Conservation (phyloP, 768 basidiomycete species). For the Lactarius akahatsu region DNA sequence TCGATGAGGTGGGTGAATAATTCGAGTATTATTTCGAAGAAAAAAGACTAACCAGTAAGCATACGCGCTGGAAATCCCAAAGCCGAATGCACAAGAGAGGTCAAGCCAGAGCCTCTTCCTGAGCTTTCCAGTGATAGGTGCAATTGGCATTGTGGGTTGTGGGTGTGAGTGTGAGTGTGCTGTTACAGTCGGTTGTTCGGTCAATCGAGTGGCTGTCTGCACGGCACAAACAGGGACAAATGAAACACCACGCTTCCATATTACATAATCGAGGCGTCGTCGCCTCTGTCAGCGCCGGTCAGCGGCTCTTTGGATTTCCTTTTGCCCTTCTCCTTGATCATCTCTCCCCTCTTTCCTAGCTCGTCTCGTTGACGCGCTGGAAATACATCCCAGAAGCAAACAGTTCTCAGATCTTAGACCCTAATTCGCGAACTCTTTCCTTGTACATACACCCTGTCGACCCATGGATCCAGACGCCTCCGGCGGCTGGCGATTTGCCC, state of each 20-base stretch:
- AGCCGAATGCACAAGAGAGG: conserved; percentile 67
- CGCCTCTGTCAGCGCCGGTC: conserved; percentile 3
- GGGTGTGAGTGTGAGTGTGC: conserved; percentile 27
- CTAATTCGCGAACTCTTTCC: conserved; percentile 22
- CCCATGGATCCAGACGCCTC: conserved; percentile 83
- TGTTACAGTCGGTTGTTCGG: conserved; percentile 7
- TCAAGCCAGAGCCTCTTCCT: conserved; percentile 93
- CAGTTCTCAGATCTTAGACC: conserved; percentile 32
- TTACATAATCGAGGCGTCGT: conserved; percentile 13
- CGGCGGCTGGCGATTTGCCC: conserved; percentile 96
- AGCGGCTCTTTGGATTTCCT: conserved; percentile 23
- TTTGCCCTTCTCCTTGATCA: conserved; percentile 16
- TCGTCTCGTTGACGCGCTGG: conserved; percentile 16
- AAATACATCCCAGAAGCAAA: conserved; percentile 10
- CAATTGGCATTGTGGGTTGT: conserved; percentile 66
- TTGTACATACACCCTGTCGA: conserved; percentile 31
- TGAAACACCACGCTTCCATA: background rate
- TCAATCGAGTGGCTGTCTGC: background rate
- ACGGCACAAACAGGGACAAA: conserved; percentile 32
- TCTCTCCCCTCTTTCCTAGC: background rate
- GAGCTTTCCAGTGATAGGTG: conserved; percentile 91
- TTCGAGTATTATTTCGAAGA: conserved; percentile 26
- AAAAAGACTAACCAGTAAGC: conserved; percentile 71
- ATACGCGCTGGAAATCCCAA: conserved; percentile 74
- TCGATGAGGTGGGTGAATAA: conserved; percentile 32